A percentile compares a stretch with the other conserved stretches of the same genome.
Evolutionary conservation across 2,329 filamentous ascomycete genomes (phyloP).

Genomic region (Claviceps digitariae): DNA sequence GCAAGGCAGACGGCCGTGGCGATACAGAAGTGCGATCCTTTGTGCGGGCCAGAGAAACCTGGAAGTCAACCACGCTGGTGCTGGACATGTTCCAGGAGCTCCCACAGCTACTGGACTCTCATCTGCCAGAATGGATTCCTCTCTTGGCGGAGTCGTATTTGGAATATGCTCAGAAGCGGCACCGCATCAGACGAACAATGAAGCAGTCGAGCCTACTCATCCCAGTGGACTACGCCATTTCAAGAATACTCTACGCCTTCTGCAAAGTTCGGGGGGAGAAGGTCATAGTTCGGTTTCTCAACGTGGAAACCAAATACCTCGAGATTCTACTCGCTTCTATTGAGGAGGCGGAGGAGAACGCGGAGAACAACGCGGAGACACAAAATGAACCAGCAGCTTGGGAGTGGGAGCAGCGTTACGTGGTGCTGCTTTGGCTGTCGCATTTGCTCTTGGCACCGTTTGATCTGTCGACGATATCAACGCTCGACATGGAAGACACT

Average conservation of each 20-base stretch:
- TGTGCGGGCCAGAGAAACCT: constrained; percentile 36
- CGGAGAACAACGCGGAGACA: constrained; percentile 3
- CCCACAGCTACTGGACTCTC: constrained; percentile 79
- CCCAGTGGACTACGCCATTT: constrained; percentile 57
- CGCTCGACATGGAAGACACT: constrained; percentile 34
- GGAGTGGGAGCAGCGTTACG: constrained; percentile 80
- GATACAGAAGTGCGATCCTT: constrained; percentile 29
- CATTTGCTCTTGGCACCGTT: constrained; percentile 79
- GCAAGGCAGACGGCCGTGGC: constrained; percentile 34
- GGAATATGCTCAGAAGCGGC: constrained; percentile 41
- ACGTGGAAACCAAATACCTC: constrained; percentile 75
- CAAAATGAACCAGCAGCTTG: constrained; percentile 22
- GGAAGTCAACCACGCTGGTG: constrained; percentile 34
- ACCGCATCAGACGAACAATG: constrained; percentile 23
- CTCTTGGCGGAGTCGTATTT: constrained; percentile 65
- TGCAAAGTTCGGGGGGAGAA: constrained; percentile 94
- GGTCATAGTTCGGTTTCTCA: constrained; percentile 79
- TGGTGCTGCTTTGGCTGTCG: constrained; percentile 77
- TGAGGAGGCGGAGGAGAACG: constrained; percentile 38
- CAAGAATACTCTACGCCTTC: constrained; percentile 70
- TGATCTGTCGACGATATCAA: constrained; percentile 76
- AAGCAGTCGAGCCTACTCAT: constrained; percentile 28
- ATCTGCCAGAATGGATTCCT: constrained; percentile 64
- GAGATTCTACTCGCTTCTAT: constrained; percentile 67
- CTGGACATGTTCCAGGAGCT: constrained; percentile 92